Conservation (phyloP, 768 basidiomycete species). For the Pleurotus djamor region DNA sequence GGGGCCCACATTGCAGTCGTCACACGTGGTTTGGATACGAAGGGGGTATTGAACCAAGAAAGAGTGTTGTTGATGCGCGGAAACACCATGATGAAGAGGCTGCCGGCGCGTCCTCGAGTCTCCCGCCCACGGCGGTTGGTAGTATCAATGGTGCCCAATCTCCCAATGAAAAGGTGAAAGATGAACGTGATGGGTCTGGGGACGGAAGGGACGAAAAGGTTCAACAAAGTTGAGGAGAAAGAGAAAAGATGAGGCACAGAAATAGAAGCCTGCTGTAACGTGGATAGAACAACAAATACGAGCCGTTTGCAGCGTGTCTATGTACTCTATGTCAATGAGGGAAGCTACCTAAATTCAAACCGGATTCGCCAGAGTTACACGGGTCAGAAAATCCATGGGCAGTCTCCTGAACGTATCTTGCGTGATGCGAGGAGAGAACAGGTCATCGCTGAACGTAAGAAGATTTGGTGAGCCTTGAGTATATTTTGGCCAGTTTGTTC, state of each 20-base stretch:
- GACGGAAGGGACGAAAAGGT: too few species aligned
- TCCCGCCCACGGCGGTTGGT: background rate
- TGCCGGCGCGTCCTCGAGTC: background rate
- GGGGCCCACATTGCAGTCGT: constrained; percentile 65
- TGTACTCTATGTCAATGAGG: too few species aligned
- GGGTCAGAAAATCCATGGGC: constrained; percentile 31
- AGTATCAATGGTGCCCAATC: background rate
- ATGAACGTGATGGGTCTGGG: background rate
- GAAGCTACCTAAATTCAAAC: constrained; percentile 15
- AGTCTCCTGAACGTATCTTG: constrained; percentile 41
- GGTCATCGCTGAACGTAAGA: constrained; percentile 37
- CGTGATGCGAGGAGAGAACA: constrained; percentile 25
- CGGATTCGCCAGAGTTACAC: constrained; percentile 27
- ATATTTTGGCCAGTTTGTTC: constrained; percentile 44
- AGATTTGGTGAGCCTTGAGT: constrained; percentile 27
- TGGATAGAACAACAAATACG: too few species aligned
- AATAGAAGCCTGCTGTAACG: too few species aligned
- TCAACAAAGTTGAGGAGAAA: too few species aligned
- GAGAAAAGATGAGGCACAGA: too few species aligned
- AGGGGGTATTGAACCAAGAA: constrained; percentile 48
- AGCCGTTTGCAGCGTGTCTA: too few species aligned
- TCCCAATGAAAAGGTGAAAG: background rate
- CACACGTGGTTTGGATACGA: constrained; percentile 67
- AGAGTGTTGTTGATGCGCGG: constrained; percentile 26
- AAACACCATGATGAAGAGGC: constrained; percentile 2